Conservation (phyloP, 2,329 filamentous ascomycete genomes). For the Xylariaceae sp. region DNA sequence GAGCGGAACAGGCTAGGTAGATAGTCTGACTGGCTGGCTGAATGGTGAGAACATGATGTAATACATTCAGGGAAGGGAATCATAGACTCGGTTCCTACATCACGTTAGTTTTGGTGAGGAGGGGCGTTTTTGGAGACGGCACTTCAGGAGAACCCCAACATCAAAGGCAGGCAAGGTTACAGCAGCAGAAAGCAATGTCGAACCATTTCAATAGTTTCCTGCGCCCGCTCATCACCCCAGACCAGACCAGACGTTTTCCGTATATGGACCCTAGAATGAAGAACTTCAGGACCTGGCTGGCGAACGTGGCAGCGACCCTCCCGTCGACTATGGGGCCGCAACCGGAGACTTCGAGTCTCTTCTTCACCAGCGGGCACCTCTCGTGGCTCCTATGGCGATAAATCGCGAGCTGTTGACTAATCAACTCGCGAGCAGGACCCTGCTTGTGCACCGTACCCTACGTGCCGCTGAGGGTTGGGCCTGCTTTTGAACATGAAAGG, state of each 20-base stretch:
- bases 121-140: no score
- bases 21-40: neutral
- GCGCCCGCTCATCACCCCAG: conserved; percentile 23
- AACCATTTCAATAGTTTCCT: conserved; percentile 18
- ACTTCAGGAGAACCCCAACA: no score
- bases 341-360: no score
- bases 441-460: neutral
- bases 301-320: no score
- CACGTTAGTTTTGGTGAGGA: neutral
- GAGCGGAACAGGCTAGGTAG: neutral
- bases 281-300: neutral
- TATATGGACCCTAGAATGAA: neutral
- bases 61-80: no score
- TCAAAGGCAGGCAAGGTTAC: neutral
- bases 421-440: neutral
- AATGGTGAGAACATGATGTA: neutral
- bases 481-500: neutral
- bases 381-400: neutral
- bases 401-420: neutral
- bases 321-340: no score
- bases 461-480: neutral
- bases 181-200: conserved; percentile 12
- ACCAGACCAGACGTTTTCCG: neutral
- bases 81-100: neutral
- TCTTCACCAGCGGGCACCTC: no score